Percentiles rank a stretch among this genome's conserved stretches.
These are phyloP conservation scores for Stemphylium vesicarium DNA, from an alignment of 2,329 filamentous ascomycete genomes.

Conservation along the genomic window DNA sequence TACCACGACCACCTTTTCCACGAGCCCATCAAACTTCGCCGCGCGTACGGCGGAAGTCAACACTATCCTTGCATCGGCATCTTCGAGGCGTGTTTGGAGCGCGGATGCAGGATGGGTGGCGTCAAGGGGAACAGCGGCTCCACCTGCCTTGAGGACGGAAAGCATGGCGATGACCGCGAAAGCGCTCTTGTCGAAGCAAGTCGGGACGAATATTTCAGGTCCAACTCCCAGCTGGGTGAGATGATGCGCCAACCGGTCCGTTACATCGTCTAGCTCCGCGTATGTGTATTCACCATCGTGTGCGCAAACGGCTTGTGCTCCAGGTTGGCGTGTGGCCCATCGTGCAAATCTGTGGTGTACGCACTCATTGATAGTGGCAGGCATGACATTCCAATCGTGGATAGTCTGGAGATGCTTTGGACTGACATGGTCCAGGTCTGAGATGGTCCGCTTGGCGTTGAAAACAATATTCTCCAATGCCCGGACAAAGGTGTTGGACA, in stretches of 20 bases:
- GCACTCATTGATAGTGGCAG: slow-evolving; percentile 38
- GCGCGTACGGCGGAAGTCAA: slow-evolving; percentile 48
- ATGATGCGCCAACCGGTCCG: slow-evolving; percentile 37
- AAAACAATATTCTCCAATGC: slow-evolving; percentile 48
- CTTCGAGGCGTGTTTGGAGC: slow-evolving; percentile 49
- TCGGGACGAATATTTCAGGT: slow-evolving; percentile 43
- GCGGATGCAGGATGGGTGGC: slow-evolving; percentile 41
- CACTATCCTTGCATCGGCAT: slow-evolving; percentile 50
- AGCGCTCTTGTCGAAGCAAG: slow-evolving; percentile 49
- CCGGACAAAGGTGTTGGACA: slow-evolving; percentile 40
- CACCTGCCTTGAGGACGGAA: slow-evolving; percentile 49
- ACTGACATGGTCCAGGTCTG: slow-evolving; percentile 49
- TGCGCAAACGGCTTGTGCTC: slow-evolving; percentile 39
- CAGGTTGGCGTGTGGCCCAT: slow-evolving; percentile 32
- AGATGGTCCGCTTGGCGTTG: slow-evolving; percentile 41
- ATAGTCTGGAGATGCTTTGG: slow-evolving; percentile 43
- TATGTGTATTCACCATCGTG: slow-evolving; percentile 46
- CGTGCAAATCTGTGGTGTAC: slow-evolving; percentile 39
- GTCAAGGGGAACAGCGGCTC: slow-evolving; percentile 47
- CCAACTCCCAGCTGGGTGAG: slow-evolving; percentile 40
- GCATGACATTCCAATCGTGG: slow-evolving; percentile 41
- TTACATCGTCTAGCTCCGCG: slow-evolving; percentile 32
- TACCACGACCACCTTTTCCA: slow-evolving; percentile 48
- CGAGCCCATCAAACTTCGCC: slow-evolving; percentile 50
- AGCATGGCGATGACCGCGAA: slow-evolving; percentile 48